Conservation (phyloP, 2,329 filamentous ascomycete genomes). For the Fusarium heterosporum region DNA sequence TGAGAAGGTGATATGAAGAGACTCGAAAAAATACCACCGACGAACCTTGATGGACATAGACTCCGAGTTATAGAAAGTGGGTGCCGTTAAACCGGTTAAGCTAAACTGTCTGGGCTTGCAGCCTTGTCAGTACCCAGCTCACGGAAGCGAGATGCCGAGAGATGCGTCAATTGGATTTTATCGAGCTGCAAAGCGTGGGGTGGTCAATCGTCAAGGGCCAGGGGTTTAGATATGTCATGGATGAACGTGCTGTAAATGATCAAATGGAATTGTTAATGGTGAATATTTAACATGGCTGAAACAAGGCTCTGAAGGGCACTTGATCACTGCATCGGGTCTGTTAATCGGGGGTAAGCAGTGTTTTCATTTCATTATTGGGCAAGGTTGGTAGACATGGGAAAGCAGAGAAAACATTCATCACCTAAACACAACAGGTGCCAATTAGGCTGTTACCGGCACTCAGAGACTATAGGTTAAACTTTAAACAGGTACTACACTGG, state of each 20-base stretch:
- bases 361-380: not conserved
- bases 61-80: slow-evolving; percentile 29
- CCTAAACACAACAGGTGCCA: not conserved
- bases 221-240: slow-evolving; percentile 6
- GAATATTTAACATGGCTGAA: slow-evolving; percentile 1
- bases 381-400: not conserved
- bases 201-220: slow-evolving; percentile 15
- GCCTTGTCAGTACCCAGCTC: slow-evolving; percentile 13
- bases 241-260: not conserved
- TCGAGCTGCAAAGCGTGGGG: slow-evolving; percentile 24
- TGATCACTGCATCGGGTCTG: not conserved
- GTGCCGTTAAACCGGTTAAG: slow-evolving; percentile 13
- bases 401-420: not conserved
- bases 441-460: not conserved
- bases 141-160: slow-evolving; percentile 42
- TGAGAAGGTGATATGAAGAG: not conserved
- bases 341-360: not conserved
- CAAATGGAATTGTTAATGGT: not conserved
- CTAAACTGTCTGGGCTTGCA: slow-evolving; percentile 24
- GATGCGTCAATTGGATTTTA: slow-evolving; percentile 23
- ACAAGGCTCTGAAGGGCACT: not conserved
- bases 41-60: slow-evolving; percentile 37
- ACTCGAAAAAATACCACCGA: not conserved
- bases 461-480: slow-evolving; percentile 3
- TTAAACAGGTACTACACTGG: not conserved